Evolutionary conservation across 192 early-diverging fungal genomes (phyloP), one percentile per base, ranked within the genome.

Genomic region (Chytriomyces sp.): DNA sequence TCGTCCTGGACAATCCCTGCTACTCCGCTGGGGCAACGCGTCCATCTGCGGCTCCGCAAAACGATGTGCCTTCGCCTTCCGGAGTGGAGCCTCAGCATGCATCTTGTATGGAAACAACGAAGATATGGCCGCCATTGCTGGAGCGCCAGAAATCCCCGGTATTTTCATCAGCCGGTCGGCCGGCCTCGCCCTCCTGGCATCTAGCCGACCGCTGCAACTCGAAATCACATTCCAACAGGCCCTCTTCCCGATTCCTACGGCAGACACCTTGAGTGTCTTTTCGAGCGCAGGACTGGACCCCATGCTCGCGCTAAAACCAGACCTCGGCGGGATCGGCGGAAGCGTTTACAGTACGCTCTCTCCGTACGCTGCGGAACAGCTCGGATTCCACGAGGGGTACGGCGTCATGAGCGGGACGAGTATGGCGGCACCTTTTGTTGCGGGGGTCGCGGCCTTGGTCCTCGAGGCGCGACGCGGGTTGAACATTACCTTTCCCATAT

Each of bases 371-470:
- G 30, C 25, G 44, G 32, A 22, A 12, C 64, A 49, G 14, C 22
- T 49, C 17, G 44, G 44, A 3, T 49, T n/a, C 22, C 44, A 22
- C 44, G 44, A 49, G 2, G 19, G 54, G 25, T 70, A 62, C 57
- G 68, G 53, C 52, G 31, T 59, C 12, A 59, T 59, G 40, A 83
- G 81, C 36, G 89, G 89, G 32, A 88, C 87, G 0, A 85, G 83
- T 52, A 89, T 89, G 89, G 86, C 87, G 10, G 76, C 90, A 36
- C 89, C 90, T 0, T 90, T 82, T 64, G 38, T 82, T 26, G 76
- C 82, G 54, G 88, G 88, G 12, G 58, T 73, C 1, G 64, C 80
- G 37, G 83, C 86, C 39, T 53, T 85, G 28, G 79, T 74, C 54
- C 67, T 86, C 54, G 22, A 41, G 38, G 39, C 37, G 26, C 25